Conservation (phyloP, 306 rosid species). For the Pterocarpus santalinus region DNA sequence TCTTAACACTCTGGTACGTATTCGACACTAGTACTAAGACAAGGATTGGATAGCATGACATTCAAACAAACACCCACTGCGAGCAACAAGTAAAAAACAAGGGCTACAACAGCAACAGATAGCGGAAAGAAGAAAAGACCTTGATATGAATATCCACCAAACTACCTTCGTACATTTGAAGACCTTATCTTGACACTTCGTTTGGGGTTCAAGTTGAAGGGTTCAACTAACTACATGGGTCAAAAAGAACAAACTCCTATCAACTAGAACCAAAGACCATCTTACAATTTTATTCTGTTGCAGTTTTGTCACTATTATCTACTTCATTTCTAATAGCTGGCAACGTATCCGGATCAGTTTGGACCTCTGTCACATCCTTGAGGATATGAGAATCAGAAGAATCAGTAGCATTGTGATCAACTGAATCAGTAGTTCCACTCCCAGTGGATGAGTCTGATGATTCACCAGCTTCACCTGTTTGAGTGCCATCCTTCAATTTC, state of each 20-base stretch:
- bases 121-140: constrained; percentile 44
- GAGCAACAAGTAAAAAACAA: not conserved
- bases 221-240: constrained; percentile 34
- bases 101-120: not conserved
- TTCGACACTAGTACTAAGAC: not conserved
- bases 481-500: constrained; percentile 46
- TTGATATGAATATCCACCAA: constrained; percentile 45
- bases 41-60: not conserved
- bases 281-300: constrained; percentile 56
- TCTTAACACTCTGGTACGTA: not conserved
- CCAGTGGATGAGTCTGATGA: constrained; percentile 46
- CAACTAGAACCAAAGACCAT: constrained; percentile 22
- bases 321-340: constrained; percentile 63
- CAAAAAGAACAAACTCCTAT: constrained; percentile 37
- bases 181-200: constrained; percentile 38
- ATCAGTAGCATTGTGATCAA: constrained; percentile 69
- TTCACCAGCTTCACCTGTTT: constrained; percentile 41
- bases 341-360: constrained; percentile 62
- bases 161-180: constrained; percentile 49
- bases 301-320: constrained; percentile 58
- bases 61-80: not conserved
- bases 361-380: constrained; percentile 57
- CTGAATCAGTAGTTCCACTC: constrained; percentile 45
- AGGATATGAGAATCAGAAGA: constrained; percentile 59
- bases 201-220: constrained; percentile 33